These are phyloP conservation scores for Daldinia concentrica DNA, from an alignment of 495 filamentous ascomycete genomes.

Conservation along the genomic window DNA sequence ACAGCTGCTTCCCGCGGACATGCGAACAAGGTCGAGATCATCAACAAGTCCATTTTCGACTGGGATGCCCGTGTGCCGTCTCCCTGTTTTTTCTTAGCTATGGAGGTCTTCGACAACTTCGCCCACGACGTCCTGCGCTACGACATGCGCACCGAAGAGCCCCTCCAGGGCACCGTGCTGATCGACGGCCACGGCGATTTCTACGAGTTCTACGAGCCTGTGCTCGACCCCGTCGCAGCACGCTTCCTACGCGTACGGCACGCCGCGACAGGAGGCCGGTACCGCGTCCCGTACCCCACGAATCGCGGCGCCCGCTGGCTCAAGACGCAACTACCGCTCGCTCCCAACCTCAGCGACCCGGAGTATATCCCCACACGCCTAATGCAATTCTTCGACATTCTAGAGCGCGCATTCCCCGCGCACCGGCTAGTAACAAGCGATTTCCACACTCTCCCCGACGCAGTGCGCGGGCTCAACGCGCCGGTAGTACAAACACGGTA, in stretches of 20 bases:
- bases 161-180: slow-evolving; percentile 85
- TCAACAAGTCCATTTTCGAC: slow-evolving; percentile 93
- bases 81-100: slow-evolving; percentile 97
- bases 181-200: slow-evolving; percentile 90
- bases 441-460: slow-evolving; percentile 85
- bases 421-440: slow-evolving; percentile 91
- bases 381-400: slow-evolving; percentile 95
- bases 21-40: slow-evolving; percentile 85
- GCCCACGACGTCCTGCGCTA: slow-evolving; percentile 93
- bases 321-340: slow-evolving; percentile 69
- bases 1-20: slow-evolving; percentile 76
- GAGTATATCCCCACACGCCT: slow-evolving; percentile 95
- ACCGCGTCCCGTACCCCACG: slow-evolving; percentile 65
- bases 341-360: slow-evolving; percentile 75
- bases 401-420: slow-evolving; percentile 84
- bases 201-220: slow-evolving; percentile 85
- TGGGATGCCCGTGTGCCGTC: slow-evolving; percentile 86
- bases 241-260: slow-evolving; percentile 84
- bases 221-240: slow-evolving; percentile 81
- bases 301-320: slow-evolving; percentile 61
- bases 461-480: slow-evolving; percentile 83
- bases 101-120: slow-evolving; percentile 99
- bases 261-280: slow-evolving; percentile 59
- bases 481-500: slow-evolving; percentile 97
- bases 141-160: slow-evolving; percentile 74